Conservation (phyloP, 2,329 filamentous ascomycete species). For the Diaporthe citri region DNA sequence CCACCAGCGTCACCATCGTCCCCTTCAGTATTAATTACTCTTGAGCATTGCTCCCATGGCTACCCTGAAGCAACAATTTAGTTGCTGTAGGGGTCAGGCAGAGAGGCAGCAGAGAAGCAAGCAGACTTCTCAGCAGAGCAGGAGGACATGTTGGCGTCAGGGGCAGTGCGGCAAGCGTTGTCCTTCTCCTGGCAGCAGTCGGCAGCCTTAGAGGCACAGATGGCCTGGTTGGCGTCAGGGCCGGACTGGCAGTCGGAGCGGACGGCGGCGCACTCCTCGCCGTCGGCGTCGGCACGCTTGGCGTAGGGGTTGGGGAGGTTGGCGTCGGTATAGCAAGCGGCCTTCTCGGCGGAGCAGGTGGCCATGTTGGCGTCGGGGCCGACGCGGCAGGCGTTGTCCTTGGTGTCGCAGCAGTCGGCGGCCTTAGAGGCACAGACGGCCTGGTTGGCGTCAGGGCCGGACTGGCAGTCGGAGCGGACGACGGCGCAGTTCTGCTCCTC, state of each 20-base stretch:
- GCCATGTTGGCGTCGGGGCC: conserved; percentile 4
- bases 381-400: conserved; percentile 14
- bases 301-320: conserved; percentile 13
- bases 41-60: background rate
- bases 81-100: conserved; percentile 24
- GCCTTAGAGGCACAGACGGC: background rate
- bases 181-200: background rate
- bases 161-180: conserved; percentile 9
- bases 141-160: conserved; percentile 9
- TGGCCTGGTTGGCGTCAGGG: background rate
- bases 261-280: conserved; percentile 6
- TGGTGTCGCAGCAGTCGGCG: conserved; percentile 2
- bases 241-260: background rate
- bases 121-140: conserved; percentile 10
- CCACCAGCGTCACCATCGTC: background rate
- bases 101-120: conserved; percentile 9
- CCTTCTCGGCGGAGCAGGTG: conserved; percentile 4
- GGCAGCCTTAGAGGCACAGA: conserved; percentile 3
- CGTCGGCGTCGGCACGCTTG: conserved; percentile 18
- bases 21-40: background rate
- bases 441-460: conserved; percentile 2
- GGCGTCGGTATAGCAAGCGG: conserved; percentile 16
- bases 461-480: conserved; percentile 15
- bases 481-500: conserved; percentile 10
- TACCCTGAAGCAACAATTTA: conserved; percentile 9